Conservation (phyloP, 108 stramenopile species). For the Parietichytrium sp. region DNA sequence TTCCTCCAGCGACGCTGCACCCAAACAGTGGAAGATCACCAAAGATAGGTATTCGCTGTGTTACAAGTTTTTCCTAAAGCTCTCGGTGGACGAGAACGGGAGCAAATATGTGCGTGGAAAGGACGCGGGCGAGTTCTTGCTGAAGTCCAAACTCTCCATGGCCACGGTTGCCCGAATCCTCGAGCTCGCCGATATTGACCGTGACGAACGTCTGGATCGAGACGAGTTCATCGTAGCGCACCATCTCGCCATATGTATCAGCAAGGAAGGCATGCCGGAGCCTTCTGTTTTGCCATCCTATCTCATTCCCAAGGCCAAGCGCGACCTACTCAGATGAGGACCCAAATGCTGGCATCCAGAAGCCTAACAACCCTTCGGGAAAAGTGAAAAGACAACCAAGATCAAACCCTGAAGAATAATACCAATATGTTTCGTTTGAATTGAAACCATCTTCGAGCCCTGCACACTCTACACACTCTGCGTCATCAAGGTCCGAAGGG, state of each 20-base stretch:
- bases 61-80: neutral
- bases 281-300: neutral
- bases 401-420: too few relatives aligned
- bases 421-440: too few relatives aligned
- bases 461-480: too few relatives aligned
- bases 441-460: too few relatives aligned
- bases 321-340: neutral
- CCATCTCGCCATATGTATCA: neutral
- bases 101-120: neutral
- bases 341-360: too few relatives aligned
- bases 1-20: neutral
- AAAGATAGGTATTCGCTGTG: neutral
- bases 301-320: neutral
- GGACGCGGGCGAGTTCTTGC: neutral
- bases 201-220: neutral
- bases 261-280: neutral
- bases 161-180: neutral
- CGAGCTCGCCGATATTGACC: conserved; percentile 13
- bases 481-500: too few relatives aligned
- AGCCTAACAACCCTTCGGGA: too few relatives aligned
- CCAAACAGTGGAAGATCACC: neutral
- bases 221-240: conserved; percentile 9
- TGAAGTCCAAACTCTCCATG: neutral
- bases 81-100: neutral
- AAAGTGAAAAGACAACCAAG: too few relatives aligned